Percentiles rank a stretch among this genome's conserved stretches.
phyloP scores from a whole-genome alignment of 306 rosid genomes.

The Malus sylvestris region DNA sequence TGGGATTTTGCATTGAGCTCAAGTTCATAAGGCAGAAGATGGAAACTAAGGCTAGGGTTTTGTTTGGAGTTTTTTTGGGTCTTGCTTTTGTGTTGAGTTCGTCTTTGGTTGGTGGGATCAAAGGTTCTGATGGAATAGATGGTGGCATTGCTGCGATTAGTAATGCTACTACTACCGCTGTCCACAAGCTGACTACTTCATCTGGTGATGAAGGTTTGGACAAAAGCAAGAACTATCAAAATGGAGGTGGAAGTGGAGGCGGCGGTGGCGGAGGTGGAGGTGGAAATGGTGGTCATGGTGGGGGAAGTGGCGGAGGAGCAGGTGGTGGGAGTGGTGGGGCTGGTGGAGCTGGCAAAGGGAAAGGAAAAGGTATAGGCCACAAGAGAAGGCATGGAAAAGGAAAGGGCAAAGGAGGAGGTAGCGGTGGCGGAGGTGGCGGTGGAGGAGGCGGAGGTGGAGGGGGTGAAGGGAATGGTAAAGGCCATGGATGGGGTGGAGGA shows the following conservation, averaged over 20 bases:
- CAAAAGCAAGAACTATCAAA: neutral
- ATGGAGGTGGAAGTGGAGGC: slow-evolving; percentile 2
- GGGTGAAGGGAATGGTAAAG: neutral
- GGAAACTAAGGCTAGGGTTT: neutral
- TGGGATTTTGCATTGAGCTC: neutral
- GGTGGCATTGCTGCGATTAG: neutral
- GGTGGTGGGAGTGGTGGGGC: slow-evolving; percentile 11
- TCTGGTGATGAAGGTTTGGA: neutral
- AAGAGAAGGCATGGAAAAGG: neutral
- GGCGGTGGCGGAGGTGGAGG: neutral
- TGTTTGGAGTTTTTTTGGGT: slow-evolving; percentile 11
- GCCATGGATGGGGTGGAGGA: neutral
- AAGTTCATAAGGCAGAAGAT: slow-evolving; percentile 5
- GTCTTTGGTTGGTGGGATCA: slow-evolving; percentile 11
- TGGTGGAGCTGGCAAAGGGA: neutral
- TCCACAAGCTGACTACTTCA: slow-evolving; percentile 4
- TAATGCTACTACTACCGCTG: neutral
- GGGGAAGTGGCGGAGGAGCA: slow-evolving; percentile 11
- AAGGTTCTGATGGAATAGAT: neutral
- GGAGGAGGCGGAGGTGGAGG: neutral
- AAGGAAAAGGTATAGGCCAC: neutral
- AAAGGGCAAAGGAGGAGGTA: neutral
- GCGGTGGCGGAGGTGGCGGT: neutral
- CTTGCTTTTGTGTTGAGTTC: slow-evolving; percentile 11
- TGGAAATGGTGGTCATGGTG: slow-evolving; percentile 4